Base-by-base conservation (phyloP, 768 basidiomycete genomes). In the Phylloporus sp. region DNA sequence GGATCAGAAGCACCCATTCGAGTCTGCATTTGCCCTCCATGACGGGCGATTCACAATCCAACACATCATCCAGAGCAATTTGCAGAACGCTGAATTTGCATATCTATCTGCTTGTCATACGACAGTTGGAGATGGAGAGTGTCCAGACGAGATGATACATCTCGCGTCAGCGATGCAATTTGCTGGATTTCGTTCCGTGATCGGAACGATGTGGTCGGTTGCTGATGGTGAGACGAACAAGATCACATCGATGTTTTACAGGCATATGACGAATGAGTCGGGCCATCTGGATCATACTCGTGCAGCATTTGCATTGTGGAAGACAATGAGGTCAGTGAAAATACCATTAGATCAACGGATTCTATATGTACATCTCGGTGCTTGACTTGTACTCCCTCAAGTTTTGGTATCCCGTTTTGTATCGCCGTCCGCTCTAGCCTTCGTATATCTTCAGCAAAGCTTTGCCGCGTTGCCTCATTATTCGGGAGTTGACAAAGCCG, bases 41-140 rank as follows among this genome's bases (percentile, higher is more conserved):
- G 29, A 52, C 16, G 38, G 34, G 7, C 47, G 31, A 4, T 34
- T 58, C 6, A 45, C 50, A 2, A 38, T 56, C 18, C 32, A 45
- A 15, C 24, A 31, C 3, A 56, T 58, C 15, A 46, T 43, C 20
- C 54, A 39, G n/a, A 34, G 38, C 15, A 26, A 49, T 6, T 41
- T 61, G n/a, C 23, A 41, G 2, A 34, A 52, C 2, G 12, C 31
- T 3, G 43, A 49, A 29, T 56, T 58, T 20, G 54, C 47, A 29
- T 58, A 49, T 26, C 41, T 67, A 12, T 64, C 61, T 12, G 57
- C 65, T 7, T 67, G 65, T 40, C 58, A 66, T 32, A 59, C 65
- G 9, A 54, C 65, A 8, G 49, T 48, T 12, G 59, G 61, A 13
- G 54, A 65, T n/a, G 40, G 50, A 52, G 16, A 16, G 32, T 15